Base-by-base conservation (phyloP, 2,329 filamentous ascomycete species). In the Trichoderma endophyticum region DNA sequence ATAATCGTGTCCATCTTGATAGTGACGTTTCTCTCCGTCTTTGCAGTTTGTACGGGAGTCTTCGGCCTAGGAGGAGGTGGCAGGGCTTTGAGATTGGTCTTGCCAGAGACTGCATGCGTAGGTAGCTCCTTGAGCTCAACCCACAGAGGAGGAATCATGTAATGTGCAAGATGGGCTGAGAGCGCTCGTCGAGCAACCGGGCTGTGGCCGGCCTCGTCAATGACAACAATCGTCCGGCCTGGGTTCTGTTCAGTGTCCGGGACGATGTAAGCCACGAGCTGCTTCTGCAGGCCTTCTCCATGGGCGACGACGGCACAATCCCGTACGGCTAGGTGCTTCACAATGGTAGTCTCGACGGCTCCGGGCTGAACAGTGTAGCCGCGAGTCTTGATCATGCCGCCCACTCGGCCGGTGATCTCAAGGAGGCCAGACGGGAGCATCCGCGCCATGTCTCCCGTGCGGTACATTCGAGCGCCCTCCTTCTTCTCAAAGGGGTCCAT, bases 141-240 rank as follows among this genome's bases (percentile, higher is more conserved):
- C 93, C 93, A 95, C 3, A 94, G 80, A 1, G 91, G 86, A 0
- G 93, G 93, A 69, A 95, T 91, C 93, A 95, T 95, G 81, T 95
- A 95, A 73, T 93, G 92, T 1, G 93, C 93, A 34, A 95, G 85
- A 74, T 90, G 89, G 18, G 87, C 83, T 1, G 90, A 86, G 3
- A 95, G 85, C 18, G 87, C 86, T 70, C 89, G 88, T 61, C 93
- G 87, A 3, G 92, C 89, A 6, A 86, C 86, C 1, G 92, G 89
- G 75, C 92, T 94, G 80, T 92, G 91, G 6, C 91, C 92, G 32
- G 89, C 87, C 71, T 91, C 88, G 73, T 94, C 90, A 61, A 94
- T 88, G 61, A 91, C 87, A 3, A 93, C 84, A 4, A 83, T 81
- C 0, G 90, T 88, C 26, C 91, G 89, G 57, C 88, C 85, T 54